Evolutionary conservation across 164 flowering plant genomes (phyloP).

Genomic region (Sedum album): DNA sequence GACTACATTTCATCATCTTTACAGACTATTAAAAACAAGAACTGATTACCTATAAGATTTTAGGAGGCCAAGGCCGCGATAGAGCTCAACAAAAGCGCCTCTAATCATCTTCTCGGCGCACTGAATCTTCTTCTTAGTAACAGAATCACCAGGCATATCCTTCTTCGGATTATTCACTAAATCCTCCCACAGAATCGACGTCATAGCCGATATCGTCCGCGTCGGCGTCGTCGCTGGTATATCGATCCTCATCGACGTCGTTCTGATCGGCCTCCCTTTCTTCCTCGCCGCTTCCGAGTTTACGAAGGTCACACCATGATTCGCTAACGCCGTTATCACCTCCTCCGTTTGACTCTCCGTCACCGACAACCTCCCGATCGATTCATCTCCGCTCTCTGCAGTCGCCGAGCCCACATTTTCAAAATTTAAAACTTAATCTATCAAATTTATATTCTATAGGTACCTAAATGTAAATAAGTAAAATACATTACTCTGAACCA

Average conservation of each 20-base stretch:
- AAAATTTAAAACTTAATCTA: neutral
- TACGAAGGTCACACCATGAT: neutral
- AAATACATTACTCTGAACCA: neutral
- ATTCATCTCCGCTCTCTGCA: conserved; percentile 31
- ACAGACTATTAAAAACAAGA: too few relatives aligned
- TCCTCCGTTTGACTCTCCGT: conserved; percentile 30
- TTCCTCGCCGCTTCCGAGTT: neutral
- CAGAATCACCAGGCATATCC: conserved; percentile 38
- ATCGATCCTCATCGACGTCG: conserved; percentile 46
- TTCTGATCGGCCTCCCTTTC: neutral
- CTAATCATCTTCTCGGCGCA: neutral
- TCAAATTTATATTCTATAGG: neutral
- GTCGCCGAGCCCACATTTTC: too few relatives aligned
- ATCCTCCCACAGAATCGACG: conserved; percentile 80
- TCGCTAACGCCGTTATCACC: neutral
- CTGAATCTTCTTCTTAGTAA: conserved; percentile 53
- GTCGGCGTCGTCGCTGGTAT: conserved; percentile 61
- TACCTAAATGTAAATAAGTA: neutral
- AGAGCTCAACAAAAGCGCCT: neutral
- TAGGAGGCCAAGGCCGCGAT: neutral
- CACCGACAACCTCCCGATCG: conserved; percentile 17
- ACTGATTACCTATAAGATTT: neutral
- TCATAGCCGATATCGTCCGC: conserved; percentile 48
- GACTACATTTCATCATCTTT: neutral
- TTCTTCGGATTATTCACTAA: conserved; percentile 60